phyloP scores from a whole-genome alignment of 1,284 basidiomycete species.

The Trichosporon sp. region DNA sequence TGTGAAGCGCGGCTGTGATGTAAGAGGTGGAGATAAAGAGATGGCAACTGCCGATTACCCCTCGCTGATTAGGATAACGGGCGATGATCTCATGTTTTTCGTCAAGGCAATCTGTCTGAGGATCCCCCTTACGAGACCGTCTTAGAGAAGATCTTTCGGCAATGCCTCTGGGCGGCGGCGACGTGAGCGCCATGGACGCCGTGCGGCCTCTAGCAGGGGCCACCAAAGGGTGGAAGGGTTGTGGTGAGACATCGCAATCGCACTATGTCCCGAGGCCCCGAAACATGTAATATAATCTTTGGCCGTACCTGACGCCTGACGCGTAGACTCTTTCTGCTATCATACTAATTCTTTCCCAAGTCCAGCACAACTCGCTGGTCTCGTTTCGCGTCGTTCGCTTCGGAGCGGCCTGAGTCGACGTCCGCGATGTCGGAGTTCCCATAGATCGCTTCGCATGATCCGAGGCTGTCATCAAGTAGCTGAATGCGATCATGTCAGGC shows the following conservation, averaged over 20 bases:
- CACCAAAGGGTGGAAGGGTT: not conserved
- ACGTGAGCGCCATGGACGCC: not conserved
- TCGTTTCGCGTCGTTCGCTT: not conserved
- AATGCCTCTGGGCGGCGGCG: not conserved
- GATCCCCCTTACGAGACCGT: not conserved
- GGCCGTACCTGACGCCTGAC: not conserved
- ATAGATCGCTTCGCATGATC: not conserved
- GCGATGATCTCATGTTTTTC: not conserved
- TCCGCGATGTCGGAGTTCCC: not conserved
- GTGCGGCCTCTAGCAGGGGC: not conserved
- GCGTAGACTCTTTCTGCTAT: not conserved
- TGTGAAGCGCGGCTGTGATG: not conserved
- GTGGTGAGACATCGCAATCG: slow-evolving; percentile 1
- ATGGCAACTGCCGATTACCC: not conserved
- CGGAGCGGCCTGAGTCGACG: not conserved
- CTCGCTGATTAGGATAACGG: not conserved
- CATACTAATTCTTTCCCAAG: not conserved
- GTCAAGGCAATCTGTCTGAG: not conserved
- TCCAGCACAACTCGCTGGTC: not conserved
- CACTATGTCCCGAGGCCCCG: slow-evolving; percentile 12
- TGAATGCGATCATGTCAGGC: not conserved
- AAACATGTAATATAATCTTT: slow-evolving; percentile 7
- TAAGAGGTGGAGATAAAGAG: not conserved
- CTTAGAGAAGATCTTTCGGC: not conserved
- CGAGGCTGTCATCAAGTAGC: not conserved